These are phyloP conservation scores for Ceratocystis cacaofunesta DNA, from an alignment of 2,329 filamentous ascomycete species.

Conservation along the genomic window DNA sequence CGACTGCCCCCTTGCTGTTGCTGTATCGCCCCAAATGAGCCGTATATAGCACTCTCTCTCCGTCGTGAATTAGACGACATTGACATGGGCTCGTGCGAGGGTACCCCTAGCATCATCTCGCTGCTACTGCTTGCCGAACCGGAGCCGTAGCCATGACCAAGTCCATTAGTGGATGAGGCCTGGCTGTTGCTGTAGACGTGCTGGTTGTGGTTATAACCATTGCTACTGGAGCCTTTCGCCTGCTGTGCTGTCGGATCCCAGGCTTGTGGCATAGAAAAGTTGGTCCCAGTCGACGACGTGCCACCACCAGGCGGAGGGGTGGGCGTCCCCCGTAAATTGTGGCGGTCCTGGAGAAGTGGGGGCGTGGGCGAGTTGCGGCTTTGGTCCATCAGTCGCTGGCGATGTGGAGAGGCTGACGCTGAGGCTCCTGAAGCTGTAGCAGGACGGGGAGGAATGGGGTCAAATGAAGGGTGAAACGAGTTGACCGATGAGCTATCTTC, in stretches of 20 bases:
- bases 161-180: conserved; percentile 20
- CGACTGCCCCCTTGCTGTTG: conserved; percentile 29
- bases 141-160: conserved; percentile 8
- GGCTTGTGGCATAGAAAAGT: conserved; percentile 15
- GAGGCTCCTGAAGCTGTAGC: conserved; percentile 34
- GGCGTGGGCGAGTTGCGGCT: conserved; percentile 34
- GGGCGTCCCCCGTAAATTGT: conserved; percentile 26
- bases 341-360: conserved; percentile 27
- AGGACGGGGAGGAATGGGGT: conserved; percentile 28
- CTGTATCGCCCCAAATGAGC: conserved; percentile 33
- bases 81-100: conserved; percentile 5
- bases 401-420: conserved; percentile 34
- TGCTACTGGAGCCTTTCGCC: not conserved
- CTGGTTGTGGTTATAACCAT: conserved; percentile 29
- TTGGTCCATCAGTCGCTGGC: conserved; percentile 31
- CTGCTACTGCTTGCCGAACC: conserved; percentile 6
- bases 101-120: conserved; percentile 15
- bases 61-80: conserved; percentile 26
- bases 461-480: conserved; percentile 13
- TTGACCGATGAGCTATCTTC: conserved; percentile 21
- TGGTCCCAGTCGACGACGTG: conserved; percentile 19
- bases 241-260: not conserved
- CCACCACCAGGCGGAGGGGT: conserved; percentile 25
- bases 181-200: conserved; percentile 28
- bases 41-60: conserved; percentile 47